Conservation (phyloP, 441 rosid genomes). For the Adansonia rubrostipa region DNA sequence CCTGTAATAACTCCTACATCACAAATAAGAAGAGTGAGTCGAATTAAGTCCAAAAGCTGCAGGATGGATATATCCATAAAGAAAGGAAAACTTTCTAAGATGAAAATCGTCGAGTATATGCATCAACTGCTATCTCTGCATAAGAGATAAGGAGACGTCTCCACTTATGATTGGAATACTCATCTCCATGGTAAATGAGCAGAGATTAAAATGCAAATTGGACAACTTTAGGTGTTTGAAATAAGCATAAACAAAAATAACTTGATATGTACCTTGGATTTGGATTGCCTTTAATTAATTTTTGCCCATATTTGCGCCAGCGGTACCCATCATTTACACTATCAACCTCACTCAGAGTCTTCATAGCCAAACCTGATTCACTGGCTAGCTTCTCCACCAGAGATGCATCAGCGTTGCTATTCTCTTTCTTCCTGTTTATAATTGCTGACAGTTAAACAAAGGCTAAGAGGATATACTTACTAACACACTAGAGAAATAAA, state of each 20-base stretch:
- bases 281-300: conserved; percentile 88
- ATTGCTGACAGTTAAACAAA: too few species aligned
- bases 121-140: not conserved
- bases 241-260: not conserved
- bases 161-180: not conserved
- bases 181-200: not conserved
- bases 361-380: conserved; percentile 66
- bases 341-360: conserved; percentile 72
- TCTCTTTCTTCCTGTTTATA: conserved; percentile 47
- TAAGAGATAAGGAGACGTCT: not conserved
- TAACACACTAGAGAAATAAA: not conserved
- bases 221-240: not conserved
- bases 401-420: conserved; percentile 39
- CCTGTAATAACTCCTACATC: too few species aligned
- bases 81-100: not conserved
- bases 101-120: not conserved
- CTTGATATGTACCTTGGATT: conserved; percentile 68
- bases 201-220: not conserved
- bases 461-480: conserved; percentile 6
- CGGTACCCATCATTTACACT: conserved; percentile 85
- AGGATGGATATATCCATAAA: too few species aligned
- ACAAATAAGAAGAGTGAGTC: too few species aligned
- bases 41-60: too few species aligned
- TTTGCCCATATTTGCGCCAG: conserved; percentile 46
- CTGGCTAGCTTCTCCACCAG: conserved; percentile 47